Evolutionary conservation across 2,329 filamentous ascomycete genomes (phyloP), one percentile per base, ranked within the genome.

Genomic region (Aspergillus carbonarius): DNA sequence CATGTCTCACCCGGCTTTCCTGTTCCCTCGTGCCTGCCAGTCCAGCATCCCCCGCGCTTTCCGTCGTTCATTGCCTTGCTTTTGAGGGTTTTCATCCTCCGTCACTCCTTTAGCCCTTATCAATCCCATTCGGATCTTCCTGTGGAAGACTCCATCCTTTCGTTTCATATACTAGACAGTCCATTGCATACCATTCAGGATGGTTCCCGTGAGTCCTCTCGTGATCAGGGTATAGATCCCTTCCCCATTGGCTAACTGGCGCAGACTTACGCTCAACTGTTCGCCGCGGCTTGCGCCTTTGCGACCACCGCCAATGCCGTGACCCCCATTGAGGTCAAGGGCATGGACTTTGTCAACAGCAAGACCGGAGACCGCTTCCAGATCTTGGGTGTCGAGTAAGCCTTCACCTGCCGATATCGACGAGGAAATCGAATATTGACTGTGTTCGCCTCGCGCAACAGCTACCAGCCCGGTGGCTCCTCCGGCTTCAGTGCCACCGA

Each of bases 401-500:
- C 46, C 46, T 48, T 25, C 34, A 39, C 25, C 18, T 15, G 30
- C 17, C 55, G 20, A 18, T 12, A 52, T 51, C n/a, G 25, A 60
- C 15, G 27, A 53, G 58, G 60, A 59, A 55, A 32, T 54, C 49
- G 49, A 40, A 47, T 58, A 54, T 63, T 70, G 60, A 70, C 61
- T 55, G 37, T 54, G 20, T 25, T 51, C 39, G 13, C 40, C 13
- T 32, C 53, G 30, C 55, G 25, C 47, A 59, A 63, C 66, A 83
- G 81, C 65, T 86, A 86, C 72, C 85, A 88, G 69, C 85, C 85
- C 20, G 85, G 85, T 66, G 85, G 85, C 62, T 80, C 84, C 57
- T 80, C 78, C 54, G 84, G 79, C 57, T 87, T 86, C 74, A 80
- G 81, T 61, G 78, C 79, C 10, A 72, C 76, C 15, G 71, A 73